Evolutionary conservation across 257 asterid species (phyloP), one percentile per base, ranked within the genome.

Genomic region (Jacaranda copaia): DNA sequence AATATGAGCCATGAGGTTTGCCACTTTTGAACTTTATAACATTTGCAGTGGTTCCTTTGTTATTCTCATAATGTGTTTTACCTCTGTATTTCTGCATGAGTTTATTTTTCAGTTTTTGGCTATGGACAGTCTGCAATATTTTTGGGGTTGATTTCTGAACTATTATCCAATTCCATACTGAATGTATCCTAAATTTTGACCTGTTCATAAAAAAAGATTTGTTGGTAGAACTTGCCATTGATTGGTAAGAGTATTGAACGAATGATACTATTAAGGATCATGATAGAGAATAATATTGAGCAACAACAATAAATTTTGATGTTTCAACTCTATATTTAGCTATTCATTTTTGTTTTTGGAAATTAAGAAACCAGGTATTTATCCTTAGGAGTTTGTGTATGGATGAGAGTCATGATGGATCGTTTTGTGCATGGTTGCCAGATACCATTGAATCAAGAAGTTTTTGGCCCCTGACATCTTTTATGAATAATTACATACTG

Each of bases 1-100:
- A 39, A 9, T 3, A 14, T 49, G 65, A 70, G 57, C 38, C 45
- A 43, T 45, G 72, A 45, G 56, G 72, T 19, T 65, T 67, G 72
- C 11, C 15, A 40, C 35, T 43, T 65, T 16, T 65, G n/a, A 65
- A 43, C 71, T 43, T 12, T 38, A 15, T 13, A 36, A 40, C 8
- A 18, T 18, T 2, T 45, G 36, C 20, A 0, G 18, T 45, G 59
- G 2, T 35, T 16, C 3, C 13, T 10, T 25, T 46, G 32, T 25
- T 25, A 25, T 73, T 20, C 5, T 16, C 53, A 11, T 48, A 32
- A 73, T 25, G 68, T 20, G 6, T 62, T 35, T 35, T 36, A 3
- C 12, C 3, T 60, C 68, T 62, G 9, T 62, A 14, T 36, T 25
- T 61, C 8, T 43, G 8, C 13, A n/a, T 40, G 36, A 65, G 55